A percentile compares a stretch with the other conserved stretches of the same genome.
Evolutionary conservation across 2,329 filamentous ascomycete genomes (phyloP).

Genomic region (Neofusicoccum parvum): DNA sequence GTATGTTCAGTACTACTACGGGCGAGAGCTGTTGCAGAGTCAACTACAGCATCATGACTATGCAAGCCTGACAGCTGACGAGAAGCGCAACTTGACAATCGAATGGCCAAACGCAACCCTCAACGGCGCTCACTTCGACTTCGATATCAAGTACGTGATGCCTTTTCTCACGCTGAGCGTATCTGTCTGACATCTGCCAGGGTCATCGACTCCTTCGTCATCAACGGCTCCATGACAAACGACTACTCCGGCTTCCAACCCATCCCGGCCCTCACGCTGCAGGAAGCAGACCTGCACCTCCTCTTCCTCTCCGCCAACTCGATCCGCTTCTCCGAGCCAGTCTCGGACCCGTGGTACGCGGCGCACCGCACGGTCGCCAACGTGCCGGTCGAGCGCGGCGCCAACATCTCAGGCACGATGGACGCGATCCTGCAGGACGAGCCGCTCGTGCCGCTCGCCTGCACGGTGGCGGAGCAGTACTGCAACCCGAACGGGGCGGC

Average conservation of each 20-base stretch:
- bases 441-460: conserved; percentile 17
- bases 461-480: conserved; percentile 4
- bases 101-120: not conserved
- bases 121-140: not conserved
- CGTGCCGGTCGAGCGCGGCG: not conserved
- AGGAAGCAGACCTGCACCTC: not conserved
- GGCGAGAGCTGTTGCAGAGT: not conserved
- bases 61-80: not conserved
- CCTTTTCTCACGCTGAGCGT: no score
- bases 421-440: not conserved
- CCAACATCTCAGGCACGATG: not conserved
- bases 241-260: not conserved
- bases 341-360: not conserved
- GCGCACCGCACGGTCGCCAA: not conserved
- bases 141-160: not conserved
- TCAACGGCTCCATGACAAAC: not conserved
- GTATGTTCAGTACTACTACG: not conserved
- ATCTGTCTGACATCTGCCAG: not conserved
- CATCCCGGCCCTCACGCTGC: not conserved
- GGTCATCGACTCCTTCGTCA: not conserved
- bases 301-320: conserved; percentile 33
- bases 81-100: not conserved
- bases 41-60: not conserved
- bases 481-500: conserved; percentile 23
- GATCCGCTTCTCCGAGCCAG: conserved; percentile 27